Conservation (phyloP, 2,329 filamentous ascomycete species). For the Trichoderma sp. region DNA sequence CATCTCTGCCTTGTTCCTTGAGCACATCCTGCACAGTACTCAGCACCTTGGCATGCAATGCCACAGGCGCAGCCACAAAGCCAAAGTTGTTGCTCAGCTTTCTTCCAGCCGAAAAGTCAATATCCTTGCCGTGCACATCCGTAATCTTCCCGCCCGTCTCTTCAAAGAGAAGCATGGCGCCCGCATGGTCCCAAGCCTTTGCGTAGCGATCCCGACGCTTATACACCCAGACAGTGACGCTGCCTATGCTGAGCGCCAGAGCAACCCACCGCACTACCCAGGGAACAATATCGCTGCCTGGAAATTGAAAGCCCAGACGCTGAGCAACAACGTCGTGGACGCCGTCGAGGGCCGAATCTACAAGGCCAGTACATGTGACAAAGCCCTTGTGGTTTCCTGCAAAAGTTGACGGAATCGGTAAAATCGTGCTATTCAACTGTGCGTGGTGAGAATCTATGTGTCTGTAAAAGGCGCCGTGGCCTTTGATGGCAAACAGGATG, state of each 20-base stretch:
- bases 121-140: conserved; percentile 55
- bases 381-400: conserved; percentile 42
- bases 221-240: conserved; percentile 62
- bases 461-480: conserved; percentile 53
- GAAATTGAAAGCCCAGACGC: conserved; percentile 48
- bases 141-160: conserved; percentile 60
- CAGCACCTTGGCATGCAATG: conserved; percentile 51
- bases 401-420: neutral
- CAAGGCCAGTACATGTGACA: conserved; percentile 52
- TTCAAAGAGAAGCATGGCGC: conserved; percentile 62
- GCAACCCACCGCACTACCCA: conserved; percentile 62
- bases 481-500: conserved; percentile 55
- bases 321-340: conserved; percentile 52
- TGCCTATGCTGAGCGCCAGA: conserved; percentile 56
- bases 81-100: conserved; percentile 57
- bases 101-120: conserved; percentile 55
- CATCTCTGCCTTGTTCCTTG: conserved; percentile 40
- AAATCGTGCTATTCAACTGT: neutral
- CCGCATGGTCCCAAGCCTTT: conserved; percentile 65
- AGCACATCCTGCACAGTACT: conserved; percentile 80
- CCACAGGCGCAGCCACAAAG: conserved; percentile 57
- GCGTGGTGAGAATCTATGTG: conserved; percentile 39
- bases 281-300: conserved; percentile 57
- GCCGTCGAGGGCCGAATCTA: conserved; percentile 53
- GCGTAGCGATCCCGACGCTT: conserved; percentile 51